A percentile compares a stretch with the other conserved stretches of the same genome.
Conservation (phyloP, 495 filamentous ascomycete genomes). For the Penicillium alfredii region DNA sequence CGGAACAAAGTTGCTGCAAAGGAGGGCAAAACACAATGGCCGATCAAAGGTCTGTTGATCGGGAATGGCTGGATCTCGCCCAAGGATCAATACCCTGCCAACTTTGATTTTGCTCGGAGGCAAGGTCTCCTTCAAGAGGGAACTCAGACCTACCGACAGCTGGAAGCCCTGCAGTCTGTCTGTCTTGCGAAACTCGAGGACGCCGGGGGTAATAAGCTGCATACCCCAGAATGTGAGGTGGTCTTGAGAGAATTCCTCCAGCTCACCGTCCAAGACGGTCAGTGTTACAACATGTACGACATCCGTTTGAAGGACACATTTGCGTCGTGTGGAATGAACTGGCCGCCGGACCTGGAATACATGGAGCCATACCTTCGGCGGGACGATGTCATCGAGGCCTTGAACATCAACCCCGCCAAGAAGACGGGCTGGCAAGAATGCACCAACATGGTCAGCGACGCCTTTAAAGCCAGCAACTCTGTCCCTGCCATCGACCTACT, state of each 20-base stretch:
- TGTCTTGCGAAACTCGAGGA: constrained; percentile 54
- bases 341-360: constrained; percentile 75
- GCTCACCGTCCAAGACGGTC: constrained; percentile 47
- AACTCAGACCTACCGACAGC: constrained; percentile 52
- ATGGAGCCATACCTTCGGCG: constrained; percentile 81
- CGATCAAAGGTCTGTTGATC: constrained; percentile 81
- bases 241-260: constrained; percentile 65
- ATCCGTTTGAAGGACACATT: constrained; percentile 68
- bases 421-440: constrained; percentile 89
- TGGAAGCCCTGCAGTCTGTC: constrained; percentile 65
- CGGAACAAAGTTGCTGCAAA: constrained; percentile 53
- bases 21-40: constrained; percentile 52
- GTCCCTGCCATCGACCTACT: constrained; percentile 67
- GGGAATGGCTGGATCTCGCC: constrained; percentile 97
- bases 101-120: constrained; percentile 72
- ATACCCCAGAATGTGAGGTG: constrained; percentile 61
- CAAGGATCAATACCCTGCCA: constrained; percentile 81
- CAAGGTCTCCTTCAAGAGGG: constrained; percentile 63
- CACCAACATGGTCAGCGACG: constrained; percentile 61
- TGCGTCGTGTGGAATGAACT: constrained; percentile 86
- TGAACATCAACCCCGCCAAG: constrained; percentile 79
- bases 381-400: constrained; percentile 67
- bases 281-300: constrained; percentile 94
- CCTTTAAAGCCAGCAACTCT: constrained; percentile 64
- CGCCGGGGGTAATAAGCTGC: constrained; percentile 54